These are phyloP conservation scores for Entomortierella chlamydospora DNA, from an alignment of 192 early-diverging fungal genomes.

Conservation along the genomic window DNA sequence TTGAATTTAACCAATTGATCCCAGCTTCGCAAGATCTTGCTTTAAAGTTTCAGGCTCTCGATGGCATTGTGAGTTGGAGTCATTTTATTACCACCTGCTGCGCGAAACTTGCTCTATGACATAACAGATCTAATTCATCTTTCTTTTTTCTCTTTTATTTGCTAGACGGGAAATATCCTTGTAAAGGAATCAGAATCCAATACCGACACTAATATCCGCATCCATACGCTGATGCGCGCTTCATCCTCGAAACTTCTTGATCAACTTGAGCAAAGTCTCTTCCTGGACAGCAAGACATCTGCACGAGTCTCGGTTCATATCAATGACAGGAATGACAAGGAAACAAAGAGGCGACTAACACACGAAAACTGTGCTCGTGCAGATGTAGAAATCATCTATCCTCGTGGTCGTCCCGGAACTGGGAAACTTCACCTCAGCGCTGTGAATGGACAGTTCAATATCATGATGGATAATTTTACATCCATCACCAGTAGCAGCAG, in stretches of 20 bases:
- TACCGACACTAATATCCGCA: not conserved
- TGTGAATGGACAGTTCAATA: not conserved
- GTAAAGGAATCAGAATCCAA: conserved; percentile 2
- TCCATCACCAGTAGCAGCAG: no score
- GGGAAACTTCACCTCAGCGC: not conserved
- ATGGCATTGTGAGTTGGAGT: not conserved
- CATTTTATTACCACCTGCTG: not conserved
- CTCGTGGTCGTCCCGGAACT: not conserved
- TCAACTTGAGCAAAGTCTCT: not conserved
- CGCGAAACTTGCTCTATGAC: no score
- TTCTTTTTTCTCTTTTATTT: not conserved
- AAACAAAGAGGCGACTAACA: conserved; percentile 1
- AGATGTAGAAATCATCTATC: conserved; percentile 26
- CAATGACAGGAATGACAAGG: conserved; percentile 1
- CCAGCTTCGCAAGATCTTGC: not conserved
- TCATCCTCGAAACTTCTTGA: not conserved
- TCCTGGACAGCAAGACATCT: not conserved
- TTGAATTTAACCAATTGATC: not conserved
- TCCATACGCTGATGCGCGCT: not conserved
- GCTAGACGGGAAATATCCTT: conserved; percentile 15
- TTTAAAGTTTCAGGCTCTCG: not conserved
- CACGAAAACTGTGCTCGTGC: conserved; percentile 1
- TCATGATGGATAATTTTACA: not conserved
- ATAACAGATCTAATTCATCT: no score
- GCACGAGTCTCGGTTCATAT: not conserved